phyloP scores from a whole-genome alignment of 192 early-diverging fungal species.

The Irineochytrium annulatum region DNA sequence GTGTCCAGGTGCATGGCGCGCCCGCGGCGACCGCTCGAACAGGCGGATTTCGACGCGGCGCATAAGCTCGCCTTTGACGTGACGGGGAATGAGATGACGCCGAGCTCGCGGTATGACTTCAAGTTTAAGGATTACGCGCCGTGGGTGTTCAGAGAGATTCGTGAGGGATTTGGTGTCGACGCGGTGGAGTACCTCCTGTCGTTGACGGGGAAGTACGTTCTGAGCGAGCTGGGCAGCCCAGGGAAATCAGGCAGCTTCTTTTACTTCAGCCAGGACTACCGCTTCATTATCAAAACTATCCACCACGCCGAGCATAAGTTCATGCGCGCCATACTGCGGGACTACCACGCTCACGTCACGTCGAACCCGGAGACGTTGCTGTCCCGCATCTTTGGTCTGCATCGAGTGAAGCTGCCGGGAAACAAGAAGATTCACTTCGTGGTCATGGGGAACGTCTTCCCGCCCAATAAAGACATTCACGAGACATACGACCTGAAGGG shows the following conservation, averaged over 20 bases:
- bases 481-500: conserved; percentile 95
- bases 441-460: conserved; percentile 99
- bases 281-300: conserved; percentile 99
- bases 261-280: conserved; percentile 96
- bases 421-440: conserved; percentile 96
- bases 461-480: conserved; percentile 94
- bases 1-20: conserved; percentile 87
- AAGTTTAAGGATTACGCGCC: conserved; percentile 99
- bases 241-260: conserved; percentile 97
- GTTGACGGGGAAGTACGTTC: conserved; percentile 92
- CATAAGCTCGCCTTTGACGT: conserved; percentile 97
- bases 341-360: conserved; percentile 89
- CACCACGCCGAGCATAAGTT: conserved; percentile 94
- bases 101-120: conserved; percentile 92
- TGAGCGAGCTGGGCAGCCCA: conserved; percentile 89
- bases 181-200: conserved; percentile 92
- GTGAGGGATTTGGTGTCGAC: conserved; percentile 84
- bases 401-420: conserved; percentile 91
- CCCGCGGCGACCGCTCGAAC: conserved; percentile 57
- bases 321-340: conserved; percentile 75
- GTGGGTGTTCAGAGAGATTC: conserved; percentile 89
- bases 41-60: conserved; percentile 76
- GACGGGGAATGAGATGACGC: conserved; percentile 94
- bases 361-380: conserved; percentile 88
- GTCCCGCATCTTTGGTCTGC: conserved; percentile 91